Conservation (phyloP, 2,329 filamentous ascomycete species). For the Arachnopeziza araneosa region DNA sequence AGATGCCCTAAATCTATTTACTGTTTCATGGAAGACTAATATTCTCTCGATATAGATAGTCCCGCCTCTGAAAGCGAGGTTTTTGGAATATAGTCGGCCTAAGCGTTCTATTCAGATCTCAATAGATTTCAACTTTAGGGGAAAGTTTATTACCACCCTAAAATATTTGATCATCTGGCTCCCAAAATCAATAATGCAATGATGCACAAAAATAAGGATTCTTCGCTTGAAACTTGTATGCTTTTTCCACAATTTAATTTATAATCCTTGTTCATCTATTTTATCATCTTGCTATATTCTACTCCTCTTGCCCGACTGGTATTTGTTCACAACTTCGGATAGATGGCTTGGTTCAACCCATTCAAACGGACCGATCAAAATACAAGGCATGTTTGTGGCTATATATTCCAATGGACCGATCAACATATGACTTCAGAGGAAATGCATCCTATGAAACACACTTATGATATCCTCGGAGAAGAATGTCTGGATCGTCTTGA, state of each 20-base stretch:
- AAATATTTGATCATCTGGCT: not conserved
- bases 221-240: no score
- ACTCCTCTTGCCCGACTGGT: no score
- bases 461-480: slow-evolving; percentile 64
- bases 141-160: not conserved
- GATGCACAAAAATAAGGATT: not conserved
- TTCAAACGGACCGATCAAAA: slow-evolving; percentile 21
- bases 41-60: no score
- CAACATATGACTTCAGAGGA: slow-evolving; percentile 57
- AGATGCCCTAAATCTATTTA: no score
- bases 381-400: slow-evolving; percentile 46
- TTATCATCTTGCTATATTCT: no score
- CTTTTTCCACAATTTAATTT: no score
- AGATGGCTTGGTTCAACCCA: slow-evolving; percentile 13
- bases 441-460: slow-evolving; percentile 53
- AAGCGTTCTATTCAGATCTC: not conserved
- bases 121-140: not conserved
- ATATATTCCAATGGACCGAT: slow-evolving; percentile 64
- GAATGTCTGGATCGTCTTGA: slow-evolving; percentile 61
- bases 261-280: no score
- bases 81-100: no score
- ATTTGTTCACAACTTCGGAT: not conserved
- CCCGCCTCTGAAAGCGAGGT: no score
- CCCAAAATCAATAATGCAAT: not conserved
- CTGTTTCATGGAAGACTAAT: no score